Conservation (phyloP, 2,329 filamentous ascomycete genomes). For the Dactylellina drechsleri region DNA sequence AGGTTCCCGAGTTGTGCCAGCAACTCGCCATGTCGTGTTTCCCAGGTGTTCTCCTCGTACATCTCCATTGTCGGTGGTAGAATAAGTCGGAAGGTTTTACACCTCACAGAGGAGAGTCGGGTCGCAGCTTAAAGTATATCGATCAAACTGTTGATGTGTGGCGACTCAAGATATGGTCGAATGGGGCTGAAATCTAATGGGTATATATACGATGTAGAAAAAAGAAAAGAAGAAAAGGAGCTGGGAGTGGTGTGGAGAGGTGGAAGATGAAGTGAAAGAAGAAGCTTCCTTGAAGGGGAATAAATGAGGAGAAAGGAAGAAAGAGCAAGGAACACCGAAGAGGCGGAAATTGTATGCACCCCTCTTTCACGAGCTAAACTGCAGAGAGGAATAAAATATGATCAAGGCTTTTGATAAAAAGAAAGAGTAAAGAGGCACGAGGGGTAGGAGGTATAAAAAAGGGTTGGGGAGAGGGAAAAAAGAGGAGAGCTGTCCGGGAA, state of each 20-base stretch:
- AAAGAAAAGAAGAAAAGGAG: slow-evolving; percentile 11
- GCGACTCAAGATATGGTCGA: not conserved
- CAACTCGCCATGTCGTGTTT: slow-evolving; percentile 45
- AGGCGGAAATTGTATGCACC: slow-evolving; percentile 23
- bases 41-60: slow-evolving; percentile 33
- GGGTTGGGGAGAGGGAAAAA: slow-evolving; percentile 7
- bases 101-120: slow-evolving; percentile 17
- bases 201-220: not conserved
- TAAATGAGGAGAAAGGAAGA: slow-evolving; percentile 22
- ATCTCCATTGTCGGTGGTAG: slow-evolving; percentile 41
- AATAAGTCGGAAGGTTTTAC: slow-evolving; percentile 3
- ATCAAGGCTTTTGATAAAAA: slow-evolving; percentile 4
- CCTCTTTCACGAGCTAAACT: slow-evolving; percentile 31
- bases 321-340: slow-evolving; percentile 14
- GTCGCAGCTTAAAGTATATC: slow-evolving; percentile 12
- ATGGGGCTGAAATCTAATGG: not conserved
- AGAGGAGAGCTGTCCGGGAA: slow-evolving; percentile 20
- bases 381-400: slow-evolving; percentile 22
- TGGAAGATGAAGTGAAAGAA: not conserved
- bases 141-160: slow-evolving; percentile 2
- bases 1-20: slow-evolving; percentile 52
- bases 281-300: slow-evolving; percentile 6
- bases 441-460: slow-evolving; percentile 40
- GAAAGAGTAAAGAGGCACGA: slow-evolving; percentile 22
- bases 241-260: not conserved